Evolutionary conservation across 495 filamentous ascomycete genomes (phyloP).

Genomic region (Chaetomium fimeti): DNA sequence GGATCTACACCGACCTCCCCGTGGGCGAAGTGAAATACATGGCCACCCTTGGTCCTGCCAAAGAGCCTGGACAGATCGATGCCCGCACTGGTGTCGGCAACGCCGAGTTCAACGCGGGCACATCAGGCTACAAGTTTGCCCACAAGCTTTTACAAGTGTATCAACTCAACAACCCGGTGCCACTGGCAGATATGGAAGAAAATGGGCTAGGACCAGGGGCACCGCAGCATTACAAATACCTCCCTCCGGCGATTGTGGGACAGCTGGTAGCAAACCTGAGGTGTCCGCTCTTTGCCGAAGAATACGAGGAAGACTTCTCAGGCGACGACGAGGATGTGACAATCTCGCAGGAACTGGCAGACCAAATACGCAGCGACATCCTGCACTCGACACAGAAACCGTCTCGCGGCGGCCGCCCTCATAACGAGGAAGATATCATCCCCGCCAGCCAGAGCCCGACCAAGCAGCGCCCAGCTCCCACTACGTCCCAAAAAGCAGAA

Average conservation of each 20-base stretch:
- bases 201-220: slow-evolving; percentile 43
- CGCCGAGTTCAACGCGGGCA: slow-evolving; percentile 48
- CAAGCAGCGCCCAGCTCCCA: slow-evolving; percentile 9
- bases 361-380: slow-evolving; percentile 48
- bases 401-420: not conserved
- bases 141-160: slow-evolving; percentile 54
- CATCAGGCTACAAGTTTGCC: slow-evolving; percentile 36
- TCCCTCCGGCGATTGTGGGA: slow-evolving; percentile 49
- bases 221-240: slow-evolving; percentile 42
- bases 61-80: slow-evolving; percentile 43
- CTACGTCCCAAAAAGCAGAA: not conserved
- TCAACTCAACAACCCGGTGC: slow-evolving; percentile 52
- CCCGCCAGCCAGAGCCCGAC: slow-evolving; percentile 33
- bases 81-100: slow-evolving; percentile 45
- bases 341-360: slow-evolving; percentile 48
- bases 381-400: slow-evolving; percentile 43
- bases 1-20: slow-evolving; percentile 48
- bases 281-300: slow-evolving; percentile 41
- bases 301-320: slow-evolving; percentile 13
- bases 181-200: slow-evolving; percentile 41
- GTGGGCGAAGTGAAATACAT: slow-evolving; percentile 48
- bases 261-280: slow-evolving; percentile 48
- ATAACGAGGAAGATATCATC: slow-evolving; percentile 32
- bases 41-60: slow-evolving; percentile 44
- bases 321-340: slow-evolving; percentile 23